Percentiles rank a stretch among this genome's conserved stretches.
Conservation (phyloP, 2,329 filamentous ascomycete species). For the Diaporthe sp. region DNA sequence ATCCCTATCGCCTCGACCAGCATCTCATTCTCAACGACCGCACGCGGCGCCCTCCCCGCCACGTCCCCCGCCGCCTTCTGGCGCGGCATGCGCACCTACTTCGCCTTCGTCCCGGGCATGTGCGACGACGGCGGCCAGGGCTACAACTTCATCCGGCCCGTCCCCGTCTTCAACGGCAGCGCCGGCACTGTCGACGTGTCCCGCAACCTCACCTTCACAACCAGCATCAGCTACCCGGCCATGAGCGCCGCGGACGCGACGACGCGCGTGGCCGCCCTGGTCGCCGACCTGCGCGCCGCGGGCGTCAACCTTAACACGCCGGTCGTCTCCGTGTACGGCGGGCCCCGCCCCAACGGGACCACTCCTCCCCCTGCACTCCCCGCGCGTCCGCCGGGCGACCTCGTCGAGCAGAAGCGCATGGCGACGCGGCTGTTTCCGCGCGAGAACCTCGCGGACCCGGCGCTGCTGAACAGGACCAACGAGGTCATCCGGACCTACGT, state of each 20-base stretch:
- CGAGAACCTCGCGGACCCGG: constrained; percentile 42
- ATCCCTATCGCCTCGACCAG: neutral
- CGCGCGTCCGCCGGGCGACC: neutral
- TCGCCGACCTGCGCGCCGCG: neutral
- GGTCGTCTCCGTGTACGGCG: neutral
- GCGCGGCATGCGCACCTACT: constrained; percentile 47
- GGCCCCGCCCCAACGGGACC: neutral
- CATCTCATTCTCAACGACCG: constrained; percentile 9
- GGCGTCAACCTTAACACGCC: constrained; percentile 1
- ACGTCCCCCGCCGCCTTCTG: constrained; percentile 39
- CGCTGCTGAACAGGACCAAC: constrained; percentile 41
- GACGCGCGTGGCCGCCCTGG: neutral
- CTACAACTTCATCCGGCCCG: constrained; percentile 43
- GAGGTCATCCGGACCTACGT: constrained; percentile 45
- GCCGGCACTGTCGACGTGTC: neutral
- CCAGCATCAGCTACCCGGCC: constrained; percentile 20
- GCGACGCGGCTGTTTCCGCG: constrained; percentile 51
- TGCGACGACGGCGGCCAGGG: constrained; percentile 48
- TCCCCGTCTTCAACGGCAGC: neutral
- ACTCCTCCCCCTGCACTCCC: neutral
- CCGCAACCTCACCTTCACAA: constrained; percentile 10
- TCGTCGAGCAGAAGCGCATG: constrained; percentile 25
- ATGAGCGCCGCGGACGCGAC: constrained; percentile 4
- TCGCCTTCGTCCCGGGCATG: constrained; percentile 46
- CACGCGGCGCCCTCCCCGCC: neutral